Evolutionary conservation across 495 filamentous ascomycete genomes (phyloP), one percentile per base, ranked within the genome.

Genomic region (Xylaria scruposa): DNA sequence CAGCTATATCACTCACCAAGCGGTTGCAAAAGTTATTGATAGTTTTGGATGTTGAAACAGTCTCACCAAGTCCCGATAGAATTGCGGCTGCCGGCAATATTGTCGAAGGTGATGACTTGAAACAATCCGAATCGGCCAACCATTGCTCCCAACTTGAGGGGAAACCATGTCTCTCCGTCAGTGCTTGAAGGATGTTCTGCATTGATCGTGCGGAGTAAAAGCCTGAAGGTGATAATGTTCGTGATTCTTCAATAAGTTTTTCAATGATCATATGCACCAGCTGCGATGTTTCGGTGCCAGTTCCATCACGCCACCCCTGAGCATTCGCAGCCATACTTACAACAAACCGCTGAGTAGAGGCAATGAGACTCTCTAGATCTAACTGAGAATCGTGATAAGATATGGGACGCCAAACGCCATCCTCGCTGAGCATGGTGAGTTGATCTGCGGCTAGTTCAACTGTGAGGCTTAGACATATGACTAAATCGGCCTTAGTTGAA

Each of bases 281-380:
- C 29, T 59, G 62, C 44, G 76, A 75, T 65, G 71, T 51, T 12
- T 79, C 75, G 0, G 74, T 62, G 33, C 78, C 75, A 19, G 70
- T 68, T 12, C 74, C 74, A 31, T 81, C 77, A 46, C 74, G 76
- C 81, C 83, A 83, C 33, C 68, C 61, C 2, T 66, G 72, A 2
- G 78, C 68, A 38, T 69, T 66, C 5, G 80, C 74, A 15, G 89
- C 73, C 73, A 89, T 85, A 15, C 79, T 74, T n/a, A 77, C 79
- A 36, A 94, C 80, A 17, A 91, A 73, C 17, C 77, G 82, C 38
- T 88, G 88, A 31, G 87, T 85, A 19, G 90, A 83, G 12, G 83
- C 84, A 24, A 93, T 81, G 59, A 92, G 85, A 3, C 90, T 86
- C 49, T 90, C 76, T 19, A 90, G 86, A 36, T 92, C 92, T 2